phyloP scores from a whole-genome alignment of 1,139 yeast species.

The Taiozyma sp. region DNA sequence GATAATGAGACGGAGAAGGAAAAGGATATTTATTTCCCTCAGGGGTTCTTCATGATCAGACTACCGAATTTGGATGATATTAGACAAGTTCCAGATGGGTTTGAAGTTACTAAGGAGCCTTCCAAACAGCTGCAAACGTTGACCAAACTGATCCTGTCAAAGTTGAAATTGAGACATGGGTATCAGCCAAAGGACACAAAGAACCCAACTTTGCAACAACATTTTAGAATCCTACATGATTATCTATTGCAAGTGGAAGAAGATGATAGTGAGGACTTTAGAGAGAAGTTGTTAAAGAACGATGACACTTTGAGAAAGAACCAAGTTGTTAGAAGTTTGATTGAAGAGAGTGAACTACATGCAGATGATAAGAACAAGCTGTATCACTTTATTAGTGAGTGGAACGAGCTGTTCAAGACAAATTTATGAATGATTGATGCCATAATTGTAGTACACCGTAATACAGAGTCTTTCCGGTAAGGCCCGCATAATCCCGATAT shows the following conservation, averaged over 20 bases:
- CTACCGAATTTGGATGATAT: conserved; percentile 66
- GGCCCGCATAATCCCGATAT: neutral
- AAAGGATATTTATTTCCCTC: conserved; percentile 33
- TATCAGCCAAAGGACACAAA: conserved; percentile 56
- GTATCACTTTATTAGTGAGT: conserved; percentile 10
- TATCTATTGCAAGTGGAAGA: conserved; percentile 59
- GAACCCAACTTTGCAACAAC: conserved; percentile 67
- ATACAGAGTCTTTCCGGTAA: neutral
- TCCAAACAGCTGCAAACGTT: conserved; percentile 27
- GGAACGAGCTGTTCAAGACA: conserved; percentile 15
- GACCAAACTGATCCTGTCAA: conserved; percentile 35
- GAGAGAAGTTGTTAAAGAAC: conserved; percentile 10
- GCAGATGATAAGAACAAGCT: conserved; percentile 4
- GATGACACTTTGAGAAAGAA: conserved; percentile 31
- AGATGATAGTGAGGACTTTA: conserved; percentile 23
- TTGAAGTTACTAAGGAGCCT: conserved; percentile 8
- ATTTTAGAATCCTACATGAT: conserved; percentile 59
- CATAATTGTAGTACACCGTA: no score
- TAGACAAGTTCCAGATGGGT: conserved; percentile 40
- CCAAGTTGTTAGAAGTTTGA: conserved; percentile 18
- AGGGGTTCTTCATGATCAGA: conserved; percentile 55
- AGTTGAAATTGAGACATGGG: conserved; percentile 37
- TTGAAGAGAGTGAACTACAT: conserved; percentile 11
- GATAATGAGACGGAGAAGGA: conserved; percentile 34
- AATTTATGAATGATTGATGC: neutral